Percentiles rank a stretch among this genome's conserved stretches.
Conservation (phyloP, 148 eudicot genomes). For the Oxyria digyna region DNA sequence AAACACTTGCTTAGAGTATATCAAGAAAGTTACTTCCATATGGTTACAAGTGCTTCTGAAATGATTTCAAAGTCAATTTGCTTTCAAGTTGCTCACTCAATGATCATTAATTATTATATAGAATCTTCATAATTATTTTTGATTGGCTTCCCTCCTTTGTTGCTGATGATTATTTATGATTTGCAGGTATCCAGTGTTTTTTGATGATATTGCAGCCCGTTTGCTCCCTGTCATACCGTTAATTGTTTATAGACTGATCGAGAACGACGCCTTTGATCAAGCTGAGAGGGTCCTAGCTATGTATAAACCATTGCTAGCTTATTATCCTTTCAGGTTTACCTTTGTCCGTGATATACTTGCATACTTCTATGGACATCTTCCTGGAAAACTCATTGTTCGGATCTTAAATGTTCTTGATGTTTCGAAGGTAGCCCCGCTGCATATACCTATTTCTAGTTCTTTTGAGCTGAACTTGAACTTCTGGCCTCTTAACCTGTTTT, state of each 20-base stretch:
- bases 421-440: slow-evolving; percentile 39
- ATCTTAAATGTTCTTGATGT: slow-evolving; percentile 70
- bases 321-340: slow-evolving; percentile 82
- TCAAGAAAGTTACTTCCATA: background rate
- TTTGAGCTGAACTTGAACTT: background rate
- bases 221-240: slow-evolving; percentile 87
- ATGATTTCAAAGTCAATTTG: background rate
- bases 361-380: slow-evolving; percentile 92
- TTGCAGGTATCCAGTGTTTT: slow-evolving; percentile 79
- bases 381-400: slow-evolving; percentile 74
- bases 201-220: slow-evolving; percentile 89
- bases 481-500: background rate
- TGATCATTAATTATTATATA: background rate
- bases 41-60: background rate
- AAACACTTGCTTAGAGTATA: background rate
- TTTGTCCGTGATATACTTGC: slow-evolving; percentile 98
- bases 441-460: background rate
- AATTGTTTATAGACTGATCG: slow-evolving; percentile 83
- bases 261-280: slow-evolving; percentile 76
- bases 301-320: slow-evolving; percentile 57
- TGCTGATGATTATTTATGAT: slow-evolving; percentile 3
- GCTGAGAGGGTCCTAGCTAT: slow-evolving; percentile 77
- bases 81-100: background rate
- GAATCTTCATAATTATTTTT: background rate
- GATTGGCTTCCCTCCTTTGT: background rate